A percentile compares a stretch with the other conserved stretches of the same genome.
Conservation (phyloP, 1,139 yeast species). For the Yamadazyma diospyri region DNA sequence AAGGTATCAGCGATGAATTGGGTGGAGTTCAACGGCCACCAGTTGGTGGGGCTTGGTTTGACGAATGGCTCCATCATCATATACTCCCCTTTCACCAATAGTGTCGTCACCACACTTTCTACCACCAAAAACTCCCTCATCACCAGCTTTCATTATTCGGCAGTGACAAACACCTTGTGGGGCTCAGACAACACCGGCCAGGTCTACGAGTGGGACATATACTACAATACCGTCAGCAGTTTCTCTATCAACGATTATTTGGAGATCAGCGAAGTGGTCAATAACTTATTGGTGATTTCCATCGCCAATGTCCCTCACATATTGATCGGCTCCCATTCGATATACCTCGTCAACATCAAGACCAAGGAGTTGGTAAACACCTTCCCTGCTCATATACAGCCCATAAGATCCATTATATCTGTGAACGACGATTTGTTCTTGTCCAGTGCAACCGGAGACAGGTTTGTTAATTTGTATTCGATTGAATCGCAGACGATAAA, state of each 20-base stretch:
- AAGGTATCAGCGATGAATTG: conserved; percentile 55
- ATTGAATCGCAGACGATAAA: conserved; percentile 37
- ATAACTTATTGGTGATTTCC: conserved; percentile 32
- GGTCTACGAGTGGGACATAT: conserved; percentile 62
- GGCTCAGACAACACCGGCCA: conserved; percentile 61
- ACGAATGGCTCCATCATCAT: conserved; percentile 62
- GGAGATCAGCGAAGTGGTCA: conserved; percentile 33
- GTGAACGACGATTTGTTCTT: conserved; percentile 47
- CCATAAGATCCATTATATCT: conserved; percentile 47
- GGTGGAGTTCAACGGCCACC: conserved; percentile 41
- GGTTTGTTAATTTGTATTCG: conserved; percentile 73
- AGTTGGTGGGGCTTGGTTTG: conserved; percentile 59
- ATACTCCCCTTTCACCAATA: conserved; percentile 65
- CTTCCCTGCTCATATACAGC: conserved; percentile 73
- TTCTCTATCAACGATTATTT: conserved; percentile 39
- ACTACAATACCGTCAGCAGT: conserved; percentile 36
- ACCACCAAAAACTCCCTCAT: conserved; percentile 53
- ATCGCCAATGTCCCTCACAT: conserved; percentile 42
- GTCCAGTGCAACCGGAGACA: conserved; percentile 71
- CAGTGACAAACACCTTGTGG: conserved; percentile 50
- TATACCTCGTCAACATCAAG: conserved; percentile 47
- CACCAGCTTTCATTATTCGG: conserved; percentile 48
- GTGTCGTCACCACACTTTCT: conserved; percentile 48
- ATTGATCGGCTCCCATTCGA: conserved; percentile 62
- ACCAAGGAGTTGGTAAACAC: conserved; percentile 37